A percentile compares a stretch with the other conserved stretches of the same genome.
Evolutionary conservation across 2,329 filamentous ascomycete genomes (phyloP).

Genomic region (Hymenoscyphus repandus): DNA sequence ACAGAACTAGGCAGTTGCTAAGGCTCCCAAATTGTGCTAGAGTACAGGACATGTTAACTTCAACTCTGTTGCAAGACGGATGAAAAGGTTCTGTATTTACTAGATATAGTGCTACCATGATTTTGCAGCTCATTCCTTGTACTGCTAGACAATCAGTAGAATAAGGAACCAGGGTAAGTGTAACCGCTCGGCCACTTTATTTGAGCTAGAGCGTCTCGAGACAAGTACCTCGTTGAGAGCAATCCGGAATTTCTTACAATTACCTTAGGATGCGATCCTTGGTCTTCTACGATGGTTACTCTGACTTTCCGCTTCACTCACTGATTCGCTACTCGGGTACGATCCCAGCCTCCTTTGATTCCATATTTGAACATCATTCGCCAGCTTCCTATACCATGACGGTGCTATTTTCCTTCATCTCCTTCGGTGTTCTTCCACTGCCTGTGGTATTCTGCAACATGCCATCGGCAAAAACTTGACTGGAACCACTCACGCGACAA

Average conservation of each 20-base stretch:
- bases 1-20: too few species aligned
- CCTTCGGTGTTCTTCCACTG: slow-evolving; percentile 10
- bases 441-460: slow-evolving; percentile 9
- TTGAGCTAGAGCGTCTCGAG: slow-evolving; percentile 3
- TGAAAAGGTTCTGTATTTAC: too few species aligned
- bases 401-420: slow-evolving; percentile 1
- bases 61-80: too few species aligned
- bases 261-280: slow-evolving; percentile 1
- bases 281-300: neutral
- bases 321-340: slow-evolving; percentile 21
- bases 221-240: slow-evolving; percentile 7
- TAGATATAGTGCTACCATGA: too few species aligned
- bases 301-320: neutral
- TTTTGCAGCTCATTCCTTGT: too few species aligned
- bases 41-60: too few species aligned
- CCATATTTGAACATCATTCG: slow-evolving; percentile 12
- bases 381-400: slow-evolving; percentile 15
- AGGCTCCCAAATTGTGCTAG: too few species aligned
- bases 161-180: neutral
- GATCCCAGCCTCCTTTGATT: slow-evolving; percentile 14
- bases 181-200: neutral
- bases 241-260: slow-evolving; percentile 9
- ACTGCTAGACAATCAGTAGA: too few species aligned
- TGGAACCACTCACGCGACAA: slow-evolving; percentile 17
- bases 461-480: slow-evolving; percentile 5